phyloP scores from a whole-genome alignment of 2,329 filamentous ascomycete species.

The Trichoderma brevicompactum region DNA sequence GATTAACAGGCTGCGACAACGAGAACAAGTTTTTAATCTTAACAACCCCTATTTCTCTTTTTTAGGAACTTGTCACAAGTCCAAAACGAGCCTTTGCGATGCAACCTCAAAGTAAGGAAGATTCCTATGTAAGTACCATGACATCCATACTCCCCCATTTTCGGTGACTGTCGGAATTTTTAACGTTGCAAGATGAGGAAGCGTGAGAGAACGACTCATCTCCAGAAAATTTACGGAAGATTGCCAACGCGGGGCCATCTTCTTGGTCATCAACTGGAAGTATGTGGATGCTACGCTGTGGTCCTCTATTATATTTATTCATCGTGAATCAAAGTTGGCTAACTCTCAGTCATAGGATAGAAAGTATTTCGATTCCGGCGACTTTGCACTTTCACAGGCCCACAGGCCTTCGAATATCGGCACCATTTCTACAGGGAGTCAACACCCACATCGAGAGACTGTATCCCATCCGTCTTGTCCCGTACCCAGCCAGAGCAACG shows the following conservation, averaged over 20 bases:
- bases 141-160: too few relatives aligned
- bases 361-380: background rate
- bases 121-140: too few relatives aligned
- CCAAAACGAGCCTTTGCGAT: too few relatives aligned
- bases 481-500: background rate
- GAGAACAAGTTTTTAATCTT: too few relatives aligned
- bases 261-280: constrained; percentile 1
- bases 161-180: too few relatives aligned
- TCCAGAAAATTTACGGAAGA: background rate
- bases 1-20: too few relatives aligned
- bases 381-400: background rate
- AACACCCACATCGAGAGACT: background rate
- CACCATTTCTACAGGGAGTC: background rate
- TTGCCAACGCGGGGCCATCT: background rate
- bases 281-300: background rate
- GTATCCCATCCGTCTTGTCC: background rate
- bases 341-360: background rate
- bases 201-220: background rate
- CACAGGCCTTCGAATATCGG: background rate
- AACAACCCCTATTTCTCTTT: too few relatives aligned
- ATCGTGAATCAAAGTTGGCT: background rate
- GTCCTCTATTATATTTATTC: background rate
- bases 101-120: too few relatives aligned
- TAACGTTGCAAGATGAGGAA: background rate
- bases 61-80: too few relatives aligned